These are phyloP conservation scores for Erodium texanum DNA, from an alignment of 441 rosid genomes.

Conservation along the genomic window DNA sequence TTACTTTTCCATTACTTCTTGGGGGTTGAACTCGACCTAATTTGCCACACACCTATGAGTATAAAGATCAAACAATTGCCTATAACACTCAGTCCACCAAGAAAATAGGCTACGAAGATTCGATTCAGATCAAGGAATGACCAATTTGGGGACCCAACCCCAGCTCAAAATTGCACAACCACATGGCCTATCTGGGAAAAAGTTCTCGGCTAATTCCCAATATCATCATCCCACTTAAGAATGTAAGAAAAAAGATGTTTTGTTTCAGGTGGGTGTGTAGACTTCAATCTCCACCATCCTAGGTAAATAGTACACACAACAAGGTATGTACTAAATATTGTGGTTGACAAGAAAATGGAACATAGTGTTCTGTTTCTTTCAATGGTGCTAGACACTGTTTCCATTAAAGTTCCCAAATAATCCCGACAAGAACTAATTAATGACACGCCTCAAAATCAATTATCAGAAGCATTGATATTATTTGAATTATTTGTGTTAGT, in stretches of 20 bases:
- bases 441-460: neutral
- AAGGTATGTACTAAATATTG: neutral
- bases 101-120: neutral
- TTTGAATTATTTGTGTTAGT: too few relatives aligned
- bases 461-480: too few relatives aligned
- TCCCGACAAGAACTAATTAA: slow-evolving; percentile 1
- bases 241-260: neutral
- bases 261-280: neutral
- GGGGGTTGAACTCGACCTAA: too few relatives aligned
- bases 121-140: neutral
- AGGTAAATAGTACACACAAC: neutral
- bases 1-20: too few relatives aligned
- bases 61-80: too few relatives aligned
- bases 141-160: neutral
- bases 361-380: neutral
- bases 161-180: neutral
- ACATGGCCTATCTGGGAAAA: neutral
- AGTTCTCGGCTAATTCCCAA: neutral
- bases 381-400: neutral
- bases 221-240: neutral
- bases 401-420: neutral
- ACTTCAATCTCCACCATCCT: neutral
- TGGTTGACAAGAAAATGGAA: neutral
- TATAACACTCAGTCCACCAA: neutral
- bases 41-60: too few relatives aligned